A percentile compares a stretch with the other conserved stretches of the same genome.
Evolutionary conservation across 768 basidiomycete species (phyloP).

Genomic region (Mycena latifolia): DNA sequence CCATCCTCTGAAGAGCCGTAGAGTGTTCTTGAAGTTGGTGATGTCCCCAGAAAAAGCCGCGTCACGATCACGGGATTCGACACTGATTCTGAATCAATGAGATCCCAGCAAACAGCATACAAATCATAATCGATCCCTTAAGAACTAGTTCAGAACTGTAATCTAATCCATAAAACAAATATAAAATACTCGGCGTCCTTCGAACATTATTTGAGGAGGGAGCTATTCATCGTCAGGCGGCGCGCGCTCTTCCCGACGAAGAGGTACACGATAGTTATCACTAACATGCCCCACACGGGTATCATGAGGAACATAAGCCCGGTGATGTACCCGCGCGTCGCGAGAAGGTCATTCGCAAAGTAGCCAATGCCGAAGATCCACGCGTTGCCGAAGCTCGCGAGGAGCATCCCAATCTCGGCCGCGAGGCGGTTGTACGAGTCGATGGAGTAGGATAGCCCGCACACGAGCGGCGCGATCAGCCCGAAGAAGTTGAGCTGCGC

Average conservation of each 20-base stretch:
- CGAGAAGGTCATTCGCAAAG: conserved; percentile 21
- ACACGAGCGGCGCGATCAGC: conserved; percentile 24
- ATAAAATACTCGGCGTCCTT: no score
- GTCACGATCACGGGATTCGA: no score
- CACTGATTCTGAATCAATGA: no score
- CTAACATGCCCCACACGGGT: conserved; percentile 25
- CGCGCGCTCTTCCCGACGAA: conserved; percentile 26
- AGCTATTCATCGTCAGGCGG: conserved; percentile 12
- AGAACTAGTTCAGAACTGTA: no score
- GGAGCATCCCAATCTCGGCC: conserved; percentile 20
- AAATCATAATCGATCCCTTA: no score
- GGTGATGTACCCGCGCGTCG: conserved; percentile 10
- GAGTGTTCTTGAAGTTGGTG: no score
- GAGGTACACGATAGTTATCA: conserved; percentile 22
- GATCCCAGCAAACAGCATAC: no score
- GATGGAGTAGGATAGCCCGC: conserved; percentile 25
- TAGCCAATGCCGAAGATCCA: conserved; percentile 27
- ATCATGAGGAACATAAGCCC: conserved; percentile 29
- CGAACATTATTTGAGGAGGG: conserved; percentile 7
- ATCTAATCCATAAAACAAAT: no score
- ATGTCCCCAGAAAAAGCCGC: no score
- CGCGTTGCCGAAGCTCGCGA: conserved; percentile 26
- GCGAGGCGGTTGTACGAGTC: conserved; percentile 31
- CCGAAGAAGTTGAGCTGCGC: conserved; percentile 28
- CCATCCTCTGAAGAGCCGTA: no score